Evolutionary conservation across 768 basidiomycete species (phyloP), one percentile per base, ranked within the genome.

Genomic region (Amanita muscaria): DNA sequence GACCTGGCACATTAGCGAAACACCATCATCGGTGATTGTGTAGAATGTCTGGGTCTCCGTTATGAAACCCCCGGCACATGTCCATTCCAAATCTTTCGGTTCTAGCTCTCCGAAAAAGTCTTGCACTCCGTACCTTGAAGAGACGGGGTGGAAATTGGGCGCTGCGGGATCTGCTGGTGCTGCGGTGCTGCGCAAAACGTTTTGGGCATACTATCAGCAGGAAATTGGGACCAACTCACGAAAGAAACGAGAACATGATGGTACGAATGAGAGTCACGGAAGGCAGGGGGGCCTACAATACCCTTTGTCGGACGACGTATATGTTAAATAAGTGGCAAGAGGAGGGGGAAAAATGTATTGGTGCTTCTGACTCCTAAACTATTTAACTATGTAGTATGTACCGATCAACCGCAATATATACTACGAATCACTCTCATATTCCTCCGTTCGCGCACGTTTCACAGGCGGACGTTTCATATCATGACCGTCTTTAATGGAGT

Each of bases 21-120:
- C 75, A 4, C 91, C 93, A 67, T 93, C 88, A 27, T 80, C 78
- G 6, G 86, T 70, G 53, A 84, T 73, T 35, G 81, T 69, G 63
- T 99, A 99, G 66, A 83, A 98, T 0, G 61, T 72, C 59, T 96
- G 90, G 0, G 94, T 96, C 62, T 98, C 96, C 0, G 91, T 84
- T 19, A 77, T 74, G 60, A 98, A 94, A 1, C 93, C 90, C 39
- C 79, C 71, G 35, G 79, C 68, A 61, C 87, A 90, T 23, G 77
- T 59, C 91, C 90, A 94, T 58, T 87, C 82, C 24, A 76, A 75
- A 62, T 94, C 91, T 53, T 73, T 74, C 15, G 74, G 65, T 52
- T 77, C 77, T 45, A 94, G 79, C 53, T 80, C 76, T n/a, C 88
- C 89, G 50, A 77, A 80, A 37, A 83, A 63, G 52, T 87, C 77